phyloP scores from a whole-genome alignment of 768 basidiomycete genomes.

The Mycena epipterygia region DNA sequence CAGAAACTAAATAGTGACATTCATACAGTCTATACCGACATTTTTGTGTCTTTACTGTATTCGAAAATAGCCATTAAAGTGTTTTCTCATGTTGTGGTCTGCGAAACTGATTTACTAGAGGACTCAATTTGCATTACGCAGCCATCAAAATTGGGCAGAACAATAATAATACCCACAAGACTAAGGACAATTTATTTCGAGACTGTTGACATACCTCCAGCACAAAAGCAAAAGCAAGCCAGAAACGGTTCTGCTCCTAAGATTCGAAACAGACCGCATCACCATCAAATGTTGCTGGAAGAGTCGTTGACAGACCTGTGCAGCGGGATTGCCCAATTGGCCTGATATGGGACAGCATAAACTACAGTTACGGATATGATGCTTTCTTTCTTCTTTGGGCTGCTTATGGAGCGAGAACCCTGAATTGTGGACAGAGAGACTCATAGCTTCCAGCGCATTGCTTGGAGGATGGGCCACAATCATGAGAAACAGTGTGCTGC shows the following conservation, averaged over 20 bases:
- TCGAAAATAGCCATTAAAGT: not conserved
- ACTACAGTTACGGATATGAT: not conserved
- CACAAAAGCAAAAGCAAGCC: too few relatives aligned
- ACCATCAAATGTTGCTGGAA: too few relatives aligned
- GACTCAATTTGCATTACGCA: not conserved
- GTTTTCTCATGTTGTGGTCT: not conserved
- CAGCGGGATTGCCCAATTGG: not conserved
- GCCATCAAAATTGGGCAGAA: not conserved
- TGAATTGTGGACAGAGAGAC: not conserved
- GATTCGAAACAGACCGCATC: too few relatives aligned
- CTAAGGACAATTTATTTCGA: conserved; percentile 5
- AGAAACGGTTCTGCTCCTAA: too few relatives aligned
- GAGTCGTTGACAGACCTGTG: too few relatives aligned
- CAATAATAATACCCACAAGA: not conserved
- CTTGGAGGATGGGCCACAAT: not conserved
- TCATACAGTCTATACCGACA: too few relatives aligned
- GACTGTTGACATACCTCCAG: too few relatives aligned
- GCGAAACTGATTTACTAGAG: conserved; percentile 1
- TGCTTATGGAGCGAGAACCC: not conserved
- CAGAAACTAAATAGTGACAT: too few relatives aligned
- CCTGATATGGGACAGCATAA: not conserved
- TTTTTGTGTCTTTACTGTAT: too few relatives aligned
- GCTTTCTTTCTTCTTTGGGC: not conserved
- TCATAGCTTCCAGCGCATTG: not conserved
- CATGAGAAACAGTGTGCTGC: not conserved